A percentile compares a stretch with the other conserved stretches of the same genome.
Evolutionary conservation across 768 basidiomycete genomes (phyloP).

Genomic region (Rhodotorula sphaerocarpa): DNA sequence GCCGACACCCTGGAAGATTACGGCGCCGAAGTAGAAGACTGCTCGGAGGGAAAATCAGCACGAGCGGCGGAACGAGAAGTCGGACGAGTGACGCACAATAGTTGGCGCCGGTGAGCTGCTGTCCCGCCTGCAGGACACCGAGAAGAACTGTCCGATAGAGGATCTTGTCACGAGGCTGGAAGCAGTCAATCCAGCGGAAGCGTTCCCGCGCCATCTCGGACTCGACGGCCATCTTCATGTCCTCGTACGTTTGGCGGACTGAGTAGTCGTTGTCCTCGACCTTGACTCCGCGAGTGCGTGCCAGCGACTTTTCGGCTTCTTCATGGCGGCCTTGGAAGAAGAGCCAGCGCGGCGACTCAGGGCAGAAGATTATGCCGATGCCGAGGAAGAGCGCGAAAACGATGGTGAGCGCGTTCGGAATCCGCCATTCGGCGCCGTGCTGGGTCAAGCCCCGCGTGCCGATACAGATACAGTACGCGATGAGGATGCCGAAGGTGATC

Average conservation of each 20-base stretch:
- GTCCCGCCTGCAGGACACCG: constrained; percentile 53
- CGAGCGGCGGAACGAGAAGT: too few relatives aligned
- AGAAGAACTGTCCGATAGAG: constrained; percentile 50
- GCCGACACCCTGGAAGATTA: constrained; percentile 52
- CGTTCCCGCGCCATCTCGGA: constrained; percentile 47
- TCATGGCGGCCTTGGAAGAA: constrained; percentile 49
- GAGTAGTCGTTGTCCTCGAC: constrained; percentile 33
- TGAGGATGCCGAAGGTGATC: constrained; percentile 53
- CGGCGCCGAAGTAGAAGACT: constrained; percentile 56
- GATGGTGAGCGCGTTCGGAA: constrained; percentile 55
- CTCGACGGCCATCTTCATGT: constrained; percentile 53
- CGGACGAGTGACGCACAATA: neutral
- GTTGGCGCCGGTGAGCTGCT: constrained; percentile 18
- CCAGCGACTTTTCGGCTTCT: constrained; percentile 49
- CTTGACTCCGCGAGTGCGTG: constrained; percentile 25
- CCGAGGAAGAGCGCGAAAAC: constrained; percentile 58
- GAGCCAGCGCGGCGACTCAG: constrained; percentile 61
- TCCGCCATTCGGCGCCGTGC: constrained; percentile 55
- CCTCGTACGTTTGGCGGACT: constrained; percentile 45
- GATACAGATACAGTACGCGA: constrained; percentile 49
- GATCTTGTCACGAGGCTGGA: constrained; percentile 52
- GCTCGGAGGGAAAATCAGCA: too few relatives aligned
- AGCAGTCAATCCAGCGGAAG: constrained; percentile 63
- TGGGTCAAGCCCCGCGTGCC: constrained; percentile 52
- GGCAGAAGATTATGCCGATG: constrained; percentile 63